Conservation (phyloP, 2,329 filamentous ascomycete species). For the Hymenoscyphus infarciens region DNA sequence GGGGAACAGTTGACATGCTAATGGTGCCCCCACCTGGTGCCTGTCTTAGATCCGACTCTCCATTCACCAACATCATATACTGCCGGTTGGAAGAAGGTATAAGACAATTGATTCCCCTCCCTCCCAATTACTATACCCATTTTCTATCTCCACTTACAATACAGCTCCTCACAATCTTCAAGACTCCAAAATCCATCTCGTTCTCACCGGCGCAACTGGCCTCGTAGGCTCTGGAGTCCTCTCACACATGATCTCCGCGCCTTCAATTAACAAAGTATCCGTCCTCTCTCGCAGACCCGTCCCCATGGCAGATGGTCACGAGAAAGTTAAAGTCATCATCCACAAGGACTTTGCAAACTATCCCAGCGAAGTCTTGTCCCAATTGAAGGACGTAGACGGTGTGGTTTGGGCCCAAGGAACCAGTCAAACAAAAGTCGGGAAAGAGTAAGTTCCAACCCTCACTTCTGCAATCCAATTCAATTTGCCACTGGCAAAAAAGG, state of each 20-base stretch:
- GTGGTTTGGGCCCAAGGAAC: slow-evolving; percentile 74
- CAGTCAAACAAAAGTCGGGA: slow-evolving; percentile 54
- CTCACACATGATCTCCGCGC: slow-evolving; percentile 56
- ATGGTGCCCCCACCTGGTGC: no score
- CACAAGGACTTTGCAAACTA: slow-evolving; percentile 66
- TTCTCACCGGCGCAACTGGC: slow-evolving; percentile 66
- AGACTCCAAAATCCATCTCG: slow-evolving; percentile 52
- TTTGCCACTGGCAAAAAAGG: not conserved
- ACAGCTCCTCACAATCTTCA: not conserved
- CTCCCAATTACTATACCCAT: slow-evolving; percentile 1
- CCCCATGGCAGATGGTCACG: slow-evolving; percentile 56
- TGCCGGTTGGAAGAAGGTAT: not conserved
- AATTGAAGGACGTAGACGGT: slow-evolving; percentile 61
- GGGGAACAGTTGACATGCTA: no score
- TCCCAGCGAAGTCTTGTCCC: slow-evolving; percentile 50
- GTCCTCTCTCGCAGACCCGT: slow-evolving; percentile 65
- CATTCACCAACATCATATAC: not conserved
- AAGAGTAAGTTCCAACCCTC: slow-evolving; percentile 46
- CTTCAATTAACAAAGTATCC: slow-evolving; percentile 57
- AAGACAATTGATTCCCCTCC: not conserved
- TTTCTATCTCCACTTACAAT: not conserved
- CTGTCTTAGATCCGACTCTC: not conserved
- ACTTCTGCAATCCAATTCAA: not conserved
- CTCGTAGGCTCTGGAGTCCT: slow-evolving; percentile 60
- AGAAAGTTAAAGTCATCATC: slow-evolving; percentile 61